Percentiles rank a stretch among this genome's conserved stretches.
These are phyloP conservation scores for Candida pseudoglaebosa DNA, from an alignment of 805 yeast genomes.

Conservation along the genomic window DNA sequence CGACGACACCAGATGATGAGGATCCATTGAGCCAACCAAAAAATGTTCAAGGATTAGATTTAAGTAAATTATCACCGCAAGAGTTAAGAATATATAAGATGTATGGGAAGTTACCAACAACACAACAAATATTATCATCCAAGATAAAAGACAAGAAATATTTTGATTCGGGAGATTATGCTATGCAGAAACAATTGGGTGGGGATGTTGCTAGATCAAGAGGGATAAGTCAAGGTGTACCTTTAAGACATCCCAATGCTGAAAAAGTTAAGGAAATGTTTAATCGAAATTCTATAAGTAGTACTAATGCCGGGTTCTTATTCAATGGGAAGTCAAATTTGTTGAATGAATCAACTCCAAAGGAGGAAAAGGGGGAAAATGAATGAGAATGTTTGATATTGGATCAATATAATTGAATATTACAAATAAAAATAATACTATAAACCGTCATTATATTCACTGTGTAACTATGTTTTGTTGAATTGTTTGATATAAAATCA, in stretches of 20 bases:
- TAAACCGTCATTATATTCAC: too few species aligned
- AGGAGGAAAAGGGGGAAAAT: slow-evolving; percentile 15
- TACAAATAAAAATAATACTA: too few species aligned
- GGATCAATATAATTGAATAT: too few species aligned
- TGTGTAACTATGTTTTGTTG: too few species aligned
- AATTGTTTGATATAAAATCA: too few species aligned
- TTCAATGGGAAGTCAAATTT: slow-evolving; percentile 50
- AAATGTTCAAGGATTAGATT: slow-evolving; percentile 45
- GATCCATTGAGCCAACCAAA: slow-evolving; percentile 50
- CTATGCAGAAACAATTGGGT: slow-evolving; percentile 56
- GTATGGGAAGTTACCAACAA: slow-evolving; percentile 84
- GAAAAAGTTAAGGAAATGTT: slow-evolving; percentile 56
- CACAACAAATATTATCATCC: slow-evolving; percentile 67
- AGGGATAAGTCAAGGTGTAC: slow-evolving; percentile 31
- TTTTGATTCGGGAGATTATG: slow-evolving; percentile 93
- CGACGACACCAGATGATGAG: slow-evolving; percentile 24
- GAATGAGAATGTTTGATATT: too few species aligned
- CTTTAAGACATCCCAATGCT: slow-evolving; percentile 49
- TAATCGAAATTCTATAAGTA: slow-evolving; percentile 56
- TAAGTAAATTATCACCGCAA: slow-evolving; percentile 64
- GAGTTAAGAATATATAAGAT: slow-evolving; percentile 73
- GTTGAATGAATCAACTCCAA: slow-evolving; percentile 49
- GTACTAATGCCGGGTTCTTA: slow-evolving; percentile 38
- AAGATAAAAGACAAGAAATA: slow-evolving; percentile 85
- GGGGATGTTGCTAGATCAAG: slow-evolving; percentile 8